phyloP scores from a whole-genome alignment of 2,329 filamentous ascomycete genomes.

The Polychaeton citri region DNA sequence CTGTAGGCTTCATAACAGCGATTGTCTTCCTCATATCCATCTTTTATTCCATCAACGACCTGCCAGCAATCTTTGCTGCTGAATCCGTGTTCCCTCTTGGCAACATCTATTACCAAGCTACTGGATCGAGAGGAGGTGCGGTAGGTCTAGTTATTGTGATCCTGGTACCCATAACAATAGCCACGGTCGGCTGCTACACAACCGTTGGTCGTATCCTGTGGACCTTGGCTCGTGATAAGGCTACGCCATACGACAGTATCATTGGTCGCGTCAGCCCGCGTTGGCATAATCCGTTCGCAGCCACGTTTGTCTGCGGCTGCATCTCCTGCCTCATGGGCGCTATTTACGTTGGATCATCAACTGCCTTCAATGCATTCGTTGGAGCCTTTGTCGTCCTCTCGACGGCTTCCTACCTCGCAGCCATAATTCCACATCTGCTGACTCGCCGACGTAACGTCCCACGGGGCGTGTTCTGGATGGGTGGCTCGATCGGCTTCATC shows the following conservation, averaged over 20 bases:
- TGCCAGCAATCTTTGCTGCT: conserved; percentile 39
- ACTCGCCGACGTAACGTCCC: conserved; percentile 28
- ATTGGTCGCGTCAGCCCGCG: conserved; percentile 34
- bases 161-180: conserved; percentile 36
- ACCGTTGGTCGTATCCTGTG: conserved; percentile 50
- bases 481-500: background rate
- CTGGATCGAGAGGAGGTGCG: conserved; percentile 25
- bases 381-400: conserved; percentile 45
- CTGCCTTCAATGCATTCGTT: conserved; percentile 55
- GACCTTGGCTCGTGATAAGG: conserved; percentile 45
- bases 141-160: conserved; percentile 35
- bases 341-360: conserved; percentile 53
- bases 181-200: conserved; percentile 44
- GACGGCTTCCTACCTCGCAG: conserved; percentile 47
- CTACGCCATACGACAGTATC: conserved; percentile 38
- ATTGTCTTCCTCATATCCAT: conserved; percentile 28
- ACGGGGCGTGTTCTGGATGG: conserved; percentile 27
- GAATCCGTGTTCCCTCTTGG: conserved; percentile 42
- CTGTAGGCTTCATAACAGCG: conserved; percentile 38
- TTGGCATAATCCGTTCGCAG: conserved; percentile 41
- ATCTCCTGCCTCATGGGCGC: conserved; percentile 45
- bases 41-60: conserved; percentile 46
- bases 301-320: conserved; percentile 38
- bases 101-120: conserved; percentile 47
- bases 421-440: conserved; percentile 41